Conservation (phyloP, 1,284 basidiomycete species). For the Meira miltonrushii region DNA sequence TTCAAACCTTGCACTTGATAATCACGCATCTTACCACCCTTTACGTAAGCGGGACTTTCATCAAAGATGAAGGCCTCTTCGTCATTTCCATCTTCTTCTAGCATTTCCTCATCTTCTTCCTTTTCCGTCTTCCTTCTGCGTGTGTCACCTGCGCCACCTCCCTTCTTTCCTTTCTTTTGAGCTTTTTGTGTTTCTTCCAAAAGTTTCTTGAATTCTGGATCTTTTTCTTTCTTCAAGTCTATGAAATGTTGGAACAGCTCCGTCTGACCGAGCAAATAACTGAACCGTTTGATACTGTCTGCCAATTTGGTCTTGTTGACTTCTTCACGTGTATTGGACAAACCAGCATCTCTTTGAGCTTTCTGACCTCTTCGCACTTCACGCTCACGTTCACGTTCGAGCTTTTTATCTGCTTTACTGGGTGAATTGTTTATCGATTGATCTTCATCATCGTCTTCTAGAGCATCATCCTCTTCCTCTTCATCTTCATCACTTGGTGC, state of each 20-base stretch:
- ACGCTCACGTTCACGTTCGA: slow-evolving; percentile 37
- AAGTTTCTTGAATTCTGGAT: slow-evolving; percentile 87
- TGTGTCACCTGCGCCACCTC: slow-evolving; percentile 52
- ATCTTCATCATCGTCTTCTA: slow-evolving; percentile 24
- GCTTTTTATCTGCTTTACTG: slow-evolving; percentile 36
- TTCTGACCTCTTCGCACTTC: slow-evolving; percentile 29
- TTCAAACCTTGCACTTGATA: slow-evolving; percentile 96
- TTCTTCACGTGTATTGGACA: slow-evolving; percentile 36
- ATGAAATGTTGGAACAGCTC: slow-evolving; percentile 53
- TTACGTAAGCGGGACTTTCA: slow-evolving; percentile 37
- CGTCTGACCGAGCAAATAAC: slow-evolving; percentile 50
- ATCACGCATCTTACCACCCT: slow-evolving; percentile 78
- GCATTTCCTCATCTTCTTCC: slow-evolving; percentile 69
- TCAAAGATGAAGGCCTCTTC: slow-evolving; percentile 57
- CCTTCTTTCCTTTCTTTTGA: slow-evolving; percentile 19
- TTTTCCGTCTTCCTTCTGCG: slow-evolving; percentile 87
- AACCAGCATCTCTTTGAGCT: slow-evolving; percentile 34
- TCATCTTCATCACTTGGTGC: slow-evolving; percentile 17
- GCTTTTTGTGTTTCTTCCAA: slow-evolving; percentile 60
- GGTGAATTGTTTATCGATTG: slow-evolving; percentile 21
- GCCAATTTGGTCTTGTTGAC: slow-evolving; percentile 44
- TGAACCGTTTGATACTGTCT: slow-evolving; percentile 49
- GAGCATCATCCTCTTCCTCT: slow-evolving; percentile 15
- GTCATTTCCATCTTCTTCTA: slow-evolving; percentile 71
- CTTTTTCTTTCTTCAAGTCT: slow-evolving; percentile 63